Percentiles rank a stretch among this genome's conserved stretches.
Evolutionary conservation across 1,139 yeast species (phyloP).

Genomic region (Debaryomyces subglobosus): DNA sequence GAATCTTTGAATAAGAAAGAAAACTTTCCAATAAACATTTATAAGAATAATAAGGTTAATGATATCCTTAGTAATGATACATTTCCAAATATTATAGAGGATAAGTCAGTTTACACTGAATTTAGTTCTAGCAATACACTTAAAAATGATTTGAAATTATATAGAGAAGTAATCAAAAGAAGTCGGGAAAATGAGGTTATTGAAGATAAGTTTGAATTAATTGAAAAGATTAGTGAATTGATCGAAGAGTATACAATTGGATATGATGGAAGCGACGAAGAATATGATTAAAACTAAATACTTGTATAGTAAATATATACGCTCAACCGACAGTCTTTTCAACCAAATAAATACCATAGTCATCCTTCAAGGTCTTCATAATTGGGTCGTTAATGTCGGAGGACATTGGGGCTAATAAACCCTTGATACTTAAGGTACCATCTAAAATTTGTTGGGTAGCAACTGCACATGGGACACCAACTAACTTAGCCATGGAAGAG

Average conservation of each 20-base stretch:
- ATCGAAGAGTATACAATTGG: constrained; percentile 62
- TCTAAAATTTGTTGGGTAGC: constrained; percentile 85
- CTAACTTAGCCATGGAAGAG: constrained; percentile 98
- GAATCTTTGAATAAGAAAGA: constrained; percentile 12
- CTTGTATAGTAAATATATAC: constrained; percentile 1
- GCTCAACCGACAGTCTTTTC: constrained; percentile 66
- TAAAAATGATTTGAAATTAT: constrained; percentile 47
- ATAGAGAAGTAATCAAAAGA: constrained; percentile 49
- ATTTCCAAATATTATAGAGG: constrained; percentile 29
- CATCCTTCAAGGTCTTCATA: constrained; percentile 88
- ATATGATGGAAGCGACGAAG: constrained; percentile 49
- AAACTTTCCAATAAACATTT: constrained; percentile 19
- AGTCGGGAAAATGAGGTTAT: constrained; percentile 40
- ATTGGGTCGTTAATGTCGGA: constrained; percentile 89
- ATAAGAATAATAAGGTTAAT: constrained; percentile 20
- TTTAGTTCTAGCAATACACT: constrained; percentile 45
- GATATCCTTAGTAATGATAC: constrained; percentile 35
- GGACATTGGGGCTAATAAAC: constrained; percentile 91
- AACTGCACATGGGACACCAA: constrained; percentile 98
- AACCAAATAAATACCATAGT: constrained; percentile 81
- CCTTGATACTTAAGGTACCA: constrained; percentile 72
- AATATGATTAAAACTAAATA: constrained; percentile 19
- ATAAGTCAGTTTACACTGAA: constrained; percentile 28
- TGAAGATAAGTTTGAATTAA: constrained; percentile 70
- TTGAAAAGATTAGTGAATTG: constrained; percentile 55